Evolutionary conservation across 768 basidiomycete species (phyloP), one percentile per base, ranked within the genome.

Genomic region (Amanita pseudoporphyria): DNA sequence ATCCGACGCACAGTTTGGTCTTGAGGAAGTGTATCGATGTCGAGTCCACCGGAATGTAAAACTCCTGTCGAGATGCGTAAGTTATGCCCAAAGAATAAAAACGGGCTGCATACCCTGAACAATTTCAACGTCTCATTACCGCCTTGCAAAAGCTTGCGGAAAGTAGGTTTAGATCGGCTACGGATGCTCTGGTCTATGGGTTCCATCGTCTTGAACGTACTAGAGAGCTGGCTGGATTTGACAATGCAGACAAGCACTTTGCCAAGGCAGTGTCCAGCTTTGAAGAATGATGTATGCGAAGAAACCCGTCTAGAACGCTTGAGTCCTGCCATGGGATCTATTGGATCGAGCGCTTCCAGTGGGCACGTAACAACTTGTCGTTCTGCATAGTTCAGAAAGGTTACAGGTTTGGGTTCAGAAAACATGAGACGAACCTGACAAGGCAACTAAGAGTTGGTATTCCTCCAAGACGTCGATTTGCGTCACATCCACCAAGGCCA

Each of bases 381-480:
- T 67, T 98, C 95, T 93, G 64, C 14, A 45, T 6, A n/a, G 5
- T 32, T 19, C 43, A 40, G 13, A 33, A 18, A 37, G 21, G 42
- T 37, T 37, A 32, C n/a, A n/a, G n/a, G 21, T n/a, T 44, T 19
- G 44, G n/a, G 12, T 3, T 22, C 41, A 6, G 36, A 26, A 35
- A 26, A 21, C 3, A 44, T 33, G 26, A 24, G 38, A 64, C 74
- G 32, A 51, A 87, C 92, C 92, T n/a, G 96, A 92, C n/a, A 99
- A 78, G n/a, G 98, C 95, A 51, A 99, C 87, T 52, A 99, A 73
- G 2, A 98, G 75, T 58, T 94, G 87, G 60, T 94, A 96, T 51
- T 96, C 92, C 64, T 98, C 95, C 49, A 99, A 73, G 6, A 99
- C 86, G 56, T 98, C 96, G 6, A 99, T 86, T 68, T 99, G 96